Evolutionary conservation across 2,329 filamentous ascomycete genomes (phyloP), one percentile per base, ranked within the genome.

Genomic region (Xylogone sp.): DNA sequence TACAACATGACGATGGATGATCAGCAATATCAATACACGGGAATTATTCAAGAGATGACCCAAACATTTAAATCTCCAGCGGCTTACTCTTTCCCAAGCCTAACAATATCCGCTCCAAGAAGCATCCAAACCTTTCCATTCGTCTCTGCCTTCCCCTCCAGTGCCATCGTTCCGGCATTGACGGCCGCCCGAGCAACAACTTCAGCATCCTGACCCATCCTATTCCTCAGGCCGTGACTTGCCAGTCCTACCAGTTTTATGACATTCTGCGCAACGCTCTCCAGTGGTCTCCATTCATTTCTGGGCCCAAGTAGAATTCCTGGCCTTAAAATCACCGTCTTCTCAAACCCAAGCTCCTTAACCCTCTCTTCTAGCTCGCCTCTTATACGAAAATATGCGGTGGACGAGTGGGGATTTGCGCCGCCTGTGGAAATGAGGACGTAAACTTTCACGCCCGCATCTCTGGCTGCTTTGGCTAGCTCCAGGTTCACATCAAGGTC

Each of bases 401-500:
- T 65, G 1, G 61, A 75, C 57, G 72, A 82, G 56, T 70, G 78
- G 70, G 63, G 75, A 71, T 66, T 81, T n/a, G 73, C 75, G 47
- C 69, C 70, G 45, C 43, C 59, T 46, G 27, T 72, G 24, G 39
- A 76, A 48, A 68, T 63, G 2, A 68, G 53, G 20, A 97, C 84
- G 64, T 87, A 44, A n/a, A 86, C 86, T 58, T 82, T 82, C 10
- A 82, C 79, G 31, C 90, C 90, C 1, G 84, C 82, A 3, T 78
- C 79, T 65, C 86, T 89, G 43, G 92, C 90, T 0, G 87, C 84
- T 54, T 80, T 78, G 3, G 89, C 91, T 21, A 96, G 76, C 57
- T 86, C 84, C 46, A 95, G 69, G 69, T 96, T 96, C 43, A 96
- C 76, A 64, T 94, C 90, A 65, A 91, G 82, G 72, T 97, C 93